Evolutionary conservation across 306 rosid species (phyloP), one percentile per base, ranked within the genome.

Genomic region (Crataegus laevigata): DNA sequence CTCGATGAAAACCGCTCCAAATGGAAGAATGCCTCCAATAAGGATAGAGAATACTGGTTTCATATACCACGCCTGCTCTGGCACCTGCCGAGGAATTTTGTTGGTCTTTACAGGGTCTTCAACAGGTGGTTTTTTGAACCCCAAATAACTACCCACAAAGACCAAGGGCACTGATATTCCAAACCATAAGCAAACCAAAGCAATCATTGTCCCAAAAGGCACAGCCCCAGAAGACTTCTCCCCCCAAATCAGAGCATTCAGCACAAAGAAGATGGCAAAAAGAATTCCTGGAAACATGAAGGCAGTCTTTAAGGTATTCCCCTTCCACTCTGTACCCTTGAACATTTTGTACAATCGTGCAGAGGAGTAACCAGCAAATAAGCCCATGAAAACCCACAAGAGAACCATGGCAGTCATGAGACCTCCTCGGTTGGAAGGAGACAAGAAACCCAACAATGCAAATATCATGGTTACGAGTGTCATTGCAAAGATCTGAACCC

Each of bases 1-100:
- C 88, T 94, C 99, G 14, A 94, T 94, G 72, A 94, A 94, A 73
- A 92, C 99, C 13, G 99, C 99, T 66, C 98, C 98, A 40, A 94
- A 94, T 79, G 99, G 99, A 84, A 94, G 99, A 78, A 94, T 94
- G 77, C 99, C 99, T 74, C 99, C 99, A 42, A 94, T 87, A 72
- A 94, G 99, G 58, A 94, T 81, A 57, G 99, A 94, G 92, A 94
- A 92, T 81, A 89, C 87, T 4, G 98, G 97, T 45, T 84, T 84
- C 99, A 94, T 94, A 74, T 94, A 94, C 99, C 99, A 94, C n/a
- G 99, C 93, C 84, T 94, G 99, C 84, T 92, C 97, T 5, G 99
- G 99, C 64, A 91, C 80, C 87, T 94, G 99, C 83, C 97, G 83
- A 15, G 99, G 99, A 77, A 94, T 94, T 88, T 92, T 94, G 83